Evolutionary conservation across 140 eudicot genomes (phyloP).

Genomic region (Anethum foeniculum): DNA sequence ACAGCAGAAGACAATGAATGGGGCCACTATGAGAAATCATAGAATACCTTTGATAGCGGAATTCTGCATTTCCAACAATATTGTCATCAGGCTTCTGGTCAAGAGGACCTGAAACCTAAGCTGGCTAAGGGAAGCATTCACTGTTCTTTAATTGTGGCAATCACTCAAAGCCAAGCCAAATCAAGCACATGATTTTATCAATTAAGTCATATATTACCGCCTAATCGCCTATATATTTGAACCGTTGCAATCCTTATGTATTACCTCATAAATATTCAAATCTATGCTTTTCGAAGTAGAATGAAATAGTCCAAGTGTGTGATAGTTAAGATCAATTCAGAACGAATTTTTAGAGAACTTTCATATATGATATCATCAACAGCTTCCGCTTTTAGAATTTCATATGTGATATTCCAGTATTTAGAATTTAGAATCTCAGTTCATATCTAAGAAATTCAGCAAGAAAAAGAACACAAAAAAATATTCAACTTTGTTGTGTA

Average conservation of each 20-base stretch:
- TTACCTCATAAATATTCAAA: background rate
- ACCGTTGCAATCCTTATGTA: background rate
- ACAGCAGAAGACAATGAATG: background rate
- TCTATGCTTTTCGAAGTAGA: background rate
- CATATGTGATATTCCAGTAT: background rate
- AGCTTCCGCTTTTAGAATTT: background rate
- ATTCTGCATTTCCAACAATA: conserved; percentile 71
- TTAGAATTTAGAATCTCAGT: background rate
- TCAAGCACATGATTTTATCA: background rate
- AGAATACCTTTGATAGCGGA: conserved; percentile 91
- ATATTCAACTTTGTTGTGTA: background rate
- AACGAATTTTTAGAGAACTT: background rate
- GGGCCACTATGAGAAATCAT: background rate
- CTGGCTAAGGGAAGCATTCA: conserved; percentile 34
- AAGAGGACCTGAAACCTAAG: conserved; percentile 78
- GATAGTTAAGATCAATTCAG: background rate
- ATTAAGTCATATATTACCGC: background rate
- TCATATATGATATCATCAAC: background rate
- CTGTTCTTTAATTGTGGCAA: background rate
- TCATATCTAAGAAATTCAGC: background rate
- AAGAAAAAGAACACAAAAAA: background rate
- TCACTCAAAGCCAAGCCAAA: background rate
- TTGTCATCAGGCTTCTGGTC: conserved; percentile 69
- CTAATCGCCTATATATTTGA: background rate
- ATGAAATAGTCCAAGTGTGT: background rate